Conservation (phyloP, 352 stramenopile species). For the Phytophthora podocarpi region DNA sequence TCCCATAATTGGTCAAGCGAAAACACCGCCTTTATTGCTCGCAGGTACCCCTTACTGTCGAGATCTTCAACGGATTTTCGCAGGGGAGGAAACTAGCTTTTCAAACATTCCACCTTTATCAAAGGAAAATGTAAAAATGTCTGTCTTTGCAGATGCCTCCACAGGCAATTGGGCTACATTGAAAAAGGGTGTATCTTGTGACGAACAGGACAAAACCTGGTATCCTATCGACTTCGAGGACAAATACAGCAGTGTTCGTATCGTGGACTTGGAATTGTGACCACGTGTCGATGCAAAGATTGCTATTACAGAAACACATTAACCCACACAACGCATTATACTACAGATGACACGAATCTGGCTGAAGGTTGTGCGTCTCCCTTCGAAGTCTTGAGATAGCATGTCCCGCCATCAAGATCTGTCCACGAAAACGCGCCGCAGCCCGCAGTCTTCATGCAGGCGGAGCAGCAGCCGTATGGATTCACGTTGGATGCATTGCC, state of each 20-base stretch:
- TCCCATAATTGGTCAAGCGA: not conserved
- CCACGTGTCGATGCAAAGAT: too few species aligned
- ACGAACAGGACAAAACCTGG: slow-evolving; percentile 12
- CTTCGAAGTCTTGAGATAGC: slow-evolving; percentile 66
- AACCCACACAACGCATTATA: slow-evolving; percentile 13
- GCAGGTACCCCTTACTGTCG: slow-evolving; percentile 16
- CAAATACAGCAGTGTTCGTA: slow-evolving; percentile 14
- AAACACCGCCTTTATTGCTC: slow-evolving; percentile 1
- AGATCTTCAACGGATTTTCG: slow-evolving; percentile 9
- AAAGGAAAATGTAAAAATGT: not conserved
- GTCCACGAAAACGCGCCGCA: slow-evolving; percentile 59
- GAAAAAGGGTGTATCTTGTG: slow-evolving; percentile 8
- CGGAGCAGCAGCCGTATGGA: slow-evolving; percentile 34
- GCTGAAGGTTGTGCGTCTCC: slow-evolving; percentile 20
- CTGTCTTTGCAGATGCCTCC: slow-evolving; percentile 7
- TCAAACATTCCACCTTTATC: not conserved
- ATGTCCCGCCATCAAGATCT: slow-evolving; percentile 49
- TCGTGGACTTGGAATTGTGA: too few species aligned
- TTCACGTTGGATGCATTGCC: slow-evolving; percentile 16
- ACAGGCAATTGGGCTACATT: slow-evolving; percentile 11
- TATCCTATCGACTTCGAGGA: slow-evolving; percentile 33
- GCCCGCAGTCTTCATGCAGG: slow-evolving; percentile 29
- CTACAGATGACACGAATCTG: slow-evolving; percentile 22
- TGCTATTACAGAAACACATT: too few species aligned
- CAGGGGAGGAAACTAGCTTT: slow-evolving; percentile 6